These are phyloP conservation scores for Boletus huronensis DNA, from an alignment of 768 basidiomycete species.

Conservation along the genomic window DNA sequence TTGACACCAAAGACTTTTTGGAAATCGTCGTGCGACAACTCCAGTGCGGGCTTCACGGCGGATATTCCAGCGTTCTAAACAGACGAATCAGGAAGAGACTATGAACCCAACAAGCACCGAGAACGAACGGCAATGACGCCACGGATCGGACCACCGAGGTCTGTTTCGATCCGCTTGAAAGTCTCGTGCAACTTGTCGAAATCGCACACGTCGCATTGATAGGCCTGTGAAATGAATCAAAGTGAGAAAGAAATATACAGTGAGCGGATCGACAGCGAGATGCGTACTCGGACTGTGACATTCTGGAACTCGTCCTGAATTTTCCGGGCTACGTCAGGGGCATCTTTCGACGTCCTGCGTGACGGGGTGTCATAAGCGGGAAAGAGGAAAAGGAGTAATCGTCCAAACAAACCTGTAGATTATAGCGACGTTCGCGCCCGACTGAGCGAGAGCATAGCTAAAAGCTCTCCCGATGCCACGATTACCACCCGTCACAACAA, in stretches of 20 bases:
- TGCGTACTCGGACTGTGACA: slow-evolving; percentile 38
- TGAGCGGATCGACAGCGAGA: no score
- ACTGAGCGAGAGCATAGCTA: slow-evolving; percentile 48
- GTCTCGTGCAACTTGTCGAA: slow-evolving; percentile 40
- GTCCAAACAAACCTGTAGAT: slow-evolving; percentile 45
- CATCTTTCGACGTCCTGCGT: slow-evolving; percentile 44
- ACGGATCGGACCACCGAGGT: slow-evolving; percentile 41
- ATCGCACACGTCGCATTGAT: slow-evolving; percentile 58
- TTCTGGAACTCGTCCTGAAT: slow-evolving; percentile 45
- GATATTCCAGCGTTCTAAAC: slow-evolving; percentile 63
- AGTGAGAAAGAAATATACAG: not conserved
- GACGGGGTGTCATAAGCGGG: not conserved
- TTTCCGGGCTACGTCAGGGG: slow-evolving; percentile 44
- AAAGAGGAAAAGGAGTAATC: not conserved
- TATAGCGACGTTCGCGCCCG: slow-evolving; percentile 58
- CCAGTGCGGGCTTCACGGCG: slow-evolving; percentile 57
- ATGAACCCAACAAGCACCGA: accelerated
- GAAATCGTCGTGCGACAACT: slow-evolving; percentile 56
- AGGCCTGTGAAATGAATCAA: slow-evolving; percentile 41
- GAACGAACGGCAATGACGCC: slow-evolving; percentile 54
- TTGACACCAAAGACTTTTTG: slow-evolving; percentile 53
- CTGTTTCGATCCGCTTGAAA: slow-evolving; percentile 46
- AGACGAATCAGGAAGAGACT: not conserved
- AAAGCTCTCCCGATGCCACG: slow-evolving; percentile 59
- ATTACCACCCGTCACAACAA: slow-evolving; percentile 61